Evolutionary conservation across 202 grass and related monocot genomes (phyloP).

Genomic region (Eragrostis tef): DNA sequence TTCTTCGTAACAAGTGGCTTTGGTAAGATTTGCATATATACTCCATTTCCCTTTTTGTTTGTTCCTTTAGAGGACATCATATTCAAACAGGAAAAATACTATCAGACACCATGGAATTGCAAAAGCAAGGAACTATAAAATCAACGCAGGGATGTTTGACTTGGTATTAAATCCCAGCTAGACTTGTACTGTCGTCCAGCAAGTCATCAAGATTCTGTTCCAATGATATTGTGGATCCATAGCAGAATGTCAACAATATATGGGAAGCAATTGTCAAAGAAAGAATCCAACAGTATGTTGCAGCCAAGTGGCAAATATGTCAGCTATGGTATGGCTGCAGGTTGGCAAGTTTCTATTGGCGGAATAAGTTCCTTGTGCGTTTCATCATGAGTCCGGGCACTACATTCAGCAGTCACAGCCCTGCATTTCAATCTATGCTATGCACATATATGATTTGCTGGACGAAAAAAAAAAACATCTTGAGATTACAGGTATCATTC

Average conservation of each 20-base stretch:
- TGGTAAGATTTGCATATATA: constrained; percentile 46
- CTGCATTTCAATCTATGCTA: constrained; percentile 13
- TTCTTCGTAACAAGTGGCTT: constrained; percentile 15
- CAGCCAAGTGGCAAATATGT: constrained; percentile 1
- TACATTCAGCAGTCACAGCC: not conserved
- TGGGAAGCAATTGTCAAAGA: constrained; percentile 3
- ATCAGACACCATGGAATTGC: not conserved
- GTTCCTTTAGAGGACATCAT: constrained; percentile 25
- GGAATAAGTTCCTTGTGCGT: constrained; percentile 38
- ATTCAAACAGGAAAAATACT: constrained; percentile 18
- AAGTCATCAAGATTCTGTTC: not conserved
- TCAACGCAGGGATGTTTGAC: constrained; percentile 20
- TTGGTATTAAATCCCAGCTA: constrained; percentile 10
- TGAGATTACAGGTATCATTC: no score
- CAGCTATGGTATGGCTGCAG: not conserved
- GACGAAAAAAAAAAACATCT: no score
- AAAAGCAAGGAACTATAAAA: not conserved
- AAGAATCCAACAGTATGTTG: constrained; percentile 7
- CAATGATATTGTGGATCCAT: not conserved
- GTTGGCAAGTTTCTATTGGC: constrained; percentile 12
- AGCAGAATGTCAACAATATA: constrained; percentile 34
- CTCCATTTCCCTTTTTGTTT: constrained; percentile 27
- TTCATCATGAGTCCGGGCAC: not conserved
- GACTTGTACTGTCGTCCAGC: not conserved
- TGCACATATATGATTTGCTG: not conserved